Conservation (phyloP, 202 grass and related monocot genomes). For the Dendrocalamus latiflorus region DNA sequence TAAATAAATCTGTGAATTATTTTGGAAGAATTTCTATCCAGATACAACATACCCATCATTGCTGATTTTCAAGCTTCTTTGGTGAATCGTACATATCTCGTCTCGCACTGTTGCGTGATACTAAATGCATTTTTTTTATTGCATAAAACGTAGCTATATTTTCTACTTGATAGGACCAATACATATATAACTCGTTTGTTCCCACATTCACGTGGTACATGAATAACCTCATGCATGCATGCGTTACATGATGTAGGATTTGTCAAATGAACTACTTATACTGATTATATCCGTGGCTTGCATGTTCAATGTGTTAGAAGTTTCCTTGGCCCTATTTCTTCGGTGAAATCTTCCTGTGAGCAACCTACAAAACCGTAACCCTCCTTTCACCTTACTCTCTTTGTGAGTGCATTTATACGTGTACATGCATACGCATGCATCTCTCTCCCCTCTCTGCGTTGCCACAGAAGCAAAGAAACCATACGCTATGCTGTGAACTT, state of each 20-base stretch:
- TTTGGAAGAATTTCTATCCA: neutral
- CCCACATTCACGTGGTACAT: neutral
- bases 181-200: neutral
- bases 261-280: neutral
- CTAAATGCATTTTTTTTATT: neutral
- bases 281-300: neutral
- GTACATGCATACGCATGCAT: neutral
- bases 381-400: slow-evolving; percentile 68
- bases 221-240: neutral
- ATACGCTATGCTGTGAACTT: neutral
- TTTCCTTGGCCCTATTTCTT: slow-evolving; percentile 20
- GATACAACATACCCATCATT: neutral
- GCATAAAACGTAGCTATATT: neutral
- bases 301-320: slow-evolving; percentile 14
- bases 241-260: neutral
- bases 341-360: slow-evolving; percentile 60
- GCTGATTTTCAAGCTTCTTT: neutral
- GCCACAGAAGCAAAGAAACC: neutral
- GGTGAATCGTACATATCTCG: neutral
- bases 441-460: slow-evolving; percentile 3
- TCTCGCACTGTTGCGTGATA: neutral
- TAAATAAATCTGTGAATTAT: neutral
- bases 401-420: slow-evolving; percentile 30
- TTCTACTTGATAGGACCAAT: neutral
- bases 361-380: slow-evolving; percentile 66